These are phyloP conservation scores for Nakazawaea siamensis DNA, from an alignment of 805 yeast species.

Conservation along the genomic window DNA sequence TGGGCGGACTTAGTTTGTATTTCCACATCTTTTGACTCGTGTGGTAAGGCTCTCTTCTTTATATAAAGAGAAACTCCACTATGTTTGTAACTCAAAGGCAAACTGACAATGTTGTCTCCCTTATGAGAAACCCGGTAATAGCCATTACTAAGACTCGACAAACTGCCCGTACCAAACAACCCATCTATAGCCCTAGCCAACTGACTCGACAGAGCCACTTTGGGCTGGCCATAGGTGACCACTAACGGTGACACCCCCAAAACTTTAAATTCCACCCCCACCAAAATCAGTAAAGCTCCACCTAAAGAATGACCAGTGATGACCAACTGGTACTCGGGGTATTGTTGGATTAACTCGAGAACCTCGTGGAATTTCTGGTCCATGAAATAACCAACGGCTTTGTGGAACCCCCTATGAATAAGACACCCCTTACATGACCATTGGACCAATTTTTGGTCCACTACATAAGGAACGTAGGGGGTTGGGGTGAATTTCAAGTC, in stretches of 20 bases:
- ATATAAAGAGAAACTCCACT: slow-evolving; percentile 46
- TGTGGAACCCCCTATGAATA: slow-evolving; percentile 60
- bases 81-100: slow-evolving; percentile 48
- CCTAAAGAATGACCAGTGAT: slow-evolving; percentile 74
- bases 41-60: slow-evolving; percentile 28
- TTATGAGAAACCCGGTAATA: slow-evolving; percentile 48
- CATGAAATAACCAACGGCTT: slow-evolving; percentile 31
- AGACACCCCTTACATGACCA: slow-evolving; percentile 6
- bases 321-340: slow-evolving; percentile 41
- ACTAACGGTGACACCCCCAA: slow-evolving; percentile 48
- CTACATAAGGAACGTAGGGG: slow-evolving; percentile 34
- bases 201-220: slow-evolving; percentile 42
- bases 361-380: slow-evolving; percentile 15
- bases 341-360: slow-evolving; percentile 21
- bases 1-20: background rate
- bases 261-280: slow-evolving; percentile 52
- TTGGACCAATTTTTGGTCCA: background rate
- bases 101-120: slow-evolving; percentile 49
- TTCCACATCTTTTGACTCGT: slow-evolving; percentile 10
- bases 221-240: slow-evolving; percentile 57
- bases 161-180: slow-evolving; percentile 21
- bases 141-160: slow-evolving; percentile 21
- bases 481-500: slow-evolving; percentile 44
- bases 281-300: slow-evolving; percentile 58
- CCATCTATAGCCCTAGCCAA: slow-evolving; percentile 46